Evolutionary conservation across 73 alveolate species (phyloP).

Genomic region (Blepharisma japonicum): DNA sequence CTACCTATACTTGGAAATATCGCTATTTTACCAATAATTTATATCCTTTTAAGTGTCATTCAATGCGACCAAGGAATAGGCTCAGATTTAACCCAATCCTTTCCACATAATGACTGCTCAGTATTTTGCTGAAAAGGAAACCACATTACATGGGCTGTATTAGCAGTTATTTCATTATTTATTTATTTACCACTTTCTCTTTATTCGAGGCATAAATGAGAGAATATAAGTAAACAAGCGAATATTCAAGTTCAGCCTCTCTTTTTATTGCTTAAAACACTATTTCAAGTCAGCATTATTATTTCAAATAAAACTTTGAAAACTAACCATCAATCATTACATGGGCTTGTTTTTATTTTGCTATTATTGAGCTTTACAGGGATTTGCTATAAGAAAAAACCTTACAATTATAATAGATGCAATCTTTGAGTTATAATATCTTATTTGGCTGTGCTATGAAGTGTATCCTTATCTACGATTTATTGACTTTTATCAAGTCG

Average conservation of each 20-base stretch:
- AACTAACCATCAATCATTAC: neutral
- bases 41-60: neutral
- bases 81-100: neutral
- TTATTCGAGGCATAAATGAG: neutral
- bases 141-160: neutral
- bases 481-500: too few species aligned
- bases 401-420: neutral
- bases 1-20: neutral
- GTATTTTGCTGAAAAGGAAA: conserved; percentile 11
- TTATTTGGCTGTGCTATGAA: too few species aligned
- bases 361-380: neutral
- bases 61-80: conserved; percentile 6
- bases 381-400: neutral
- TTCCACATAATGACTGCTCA: neutral
- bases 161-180: neutral
- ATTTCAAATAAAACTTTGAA: neutral
- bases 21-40: neutral
- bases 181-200: neutral
- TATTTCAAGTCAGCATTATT: neutral
- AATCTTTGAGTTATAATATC: neutral
- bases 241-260: too few species aligned
- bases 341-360: neutral
- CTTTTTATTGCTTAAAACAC: too few species aligned
- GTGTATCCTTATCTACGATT: too few species aligned
- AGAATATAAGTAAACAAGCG: too few species aligned